phyloP scores from a whole-genome alignment of 2,329 filamentous ascomycete species.

The Clonostachys rhizophaga region DNA sequence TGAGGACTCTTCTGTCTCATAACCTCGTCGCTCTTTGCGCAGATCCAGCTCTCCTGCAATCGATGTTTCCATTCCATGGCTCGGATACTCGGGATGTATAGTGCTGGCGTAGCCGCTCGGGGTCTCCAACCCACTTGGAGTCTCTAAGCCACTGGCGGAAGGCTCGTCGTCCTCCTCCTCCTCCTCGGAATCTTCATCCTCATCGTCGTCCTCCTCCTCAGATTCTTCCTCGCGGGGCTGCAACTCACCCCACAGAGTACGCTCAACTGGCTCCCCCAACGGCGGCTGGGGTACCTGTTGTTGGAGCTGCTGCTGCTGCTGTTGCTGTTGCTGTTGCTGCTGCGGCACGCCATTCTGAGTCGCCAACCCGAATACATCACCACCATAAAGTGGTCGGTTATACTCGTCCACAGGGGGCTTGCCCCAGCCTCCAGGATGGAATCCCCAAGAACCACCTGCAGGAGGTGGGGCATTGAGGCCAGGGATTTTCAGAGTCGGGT shows the following conservation, averaged over 20 bases:
- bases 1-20: slow-evolving; percentile 78
- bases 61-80: slow-evolving; percentile 64
- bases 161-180: slow-evolving; percentile 57
- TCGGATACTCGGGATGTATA: slow-evolving; percentile 73
- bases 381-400: slow-evolving; percentile 86
- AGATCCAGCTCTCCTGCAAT: slow-evolving; percentile 87
- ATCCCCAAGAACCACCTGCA: slow-evolving; percentile 87
- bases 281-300: slow-evolving; percentile 29
- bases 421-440: slow-evolving; percentile 90
- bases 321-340: slow-evolving; percentile 11
- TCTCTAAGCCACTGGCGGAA: slow-evolving; percentile 58
- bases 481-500: slow-evolving; percentile 91
- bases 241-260: slow-evolving; percentile 86
- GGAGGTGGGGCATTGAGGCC: slow-evolving; percentile 92
- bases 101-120: slow-evolving; percentile 76
- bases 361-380: slow-evolving; percentile 85
- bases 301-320: slow-evolving; percentile 29
- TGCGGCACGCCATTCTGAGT: slow-evolving; percentile 27
- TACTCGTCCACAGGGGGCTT: slow-evolving; percentile 94
- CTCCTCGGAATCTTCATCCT: slow-evolving; percentile 63
- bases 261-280: slow-evolving; percentile 76
- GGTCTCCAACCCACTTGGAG: slow-evolving; percentile 73
- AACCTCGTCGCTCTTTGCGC: slow-evolving; percentile 75
- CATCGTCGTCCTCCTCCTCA: slow-evolving; percentile 70
- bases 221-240: slow-evolving; percentile 75